A percentile compares a stretch with the other conserved stretches of the same genome.
phyloP scores from a whole-genome alignment of 208 protist species.

The Leishmania amazonensis region DNA sequence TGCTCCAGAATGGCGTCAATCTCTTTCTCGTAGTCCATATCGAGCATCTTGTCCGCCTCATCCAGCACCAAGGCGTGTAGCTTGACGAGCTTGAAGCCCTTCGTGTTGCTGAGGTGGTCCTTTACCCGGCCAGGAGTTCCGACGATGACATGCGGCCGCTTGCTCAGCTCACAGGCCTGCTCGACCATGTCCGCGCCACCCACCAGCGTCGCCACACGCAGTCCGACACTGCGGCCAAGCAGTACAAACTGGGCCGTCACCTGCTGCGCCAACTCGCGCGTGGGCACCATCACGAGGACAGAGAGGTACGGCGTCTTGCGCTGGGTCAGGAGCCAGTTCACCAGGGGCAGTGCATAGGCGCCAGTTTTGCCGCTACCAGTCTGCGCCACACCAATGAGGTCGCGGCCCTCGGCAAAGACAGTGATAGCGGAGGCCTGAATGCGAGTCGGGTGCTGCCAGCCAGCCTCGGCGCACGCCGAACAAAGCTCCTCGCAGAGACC shows the following conservation, averaged over 20 bases:
- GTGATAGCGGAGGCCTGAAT: conserved; percentile 97
- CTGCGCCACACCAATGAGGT: conserved; percentile 98
- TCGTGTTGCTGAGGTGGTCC: conserved; percentile 98
- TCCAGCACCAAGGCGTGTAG: conserved; percentile 97
- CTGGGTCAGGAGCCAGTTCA: conserved; percentile 96
- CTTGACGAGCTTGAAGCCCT: conserved; percentile 96
- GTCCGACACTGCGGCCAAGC: conserved; percentile 90
- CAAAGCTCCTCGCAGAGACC: conserved; percentile 93
- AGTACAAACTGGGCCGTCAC: conserved; percentile 95
- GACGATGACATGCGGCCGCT: conserved; percentile 97
- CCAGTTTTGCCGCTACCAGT: conserved; percentile 99
- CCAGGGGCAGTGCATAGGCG: conserved; percentile 98
- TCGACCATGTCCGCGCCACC: conserved; percentile 95
- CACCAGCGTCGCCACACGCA: conserved; percentile 91
- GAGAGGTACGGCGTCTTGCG: conserved; percentile 91
- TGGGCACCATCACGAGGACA: conserved; percentile 96
- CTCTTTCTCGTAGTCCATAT: conserved; percentile 99
- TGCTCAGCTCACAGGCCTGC: conserved; percentile 95
- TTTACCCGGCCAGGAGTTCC: conserved; percentile 98
- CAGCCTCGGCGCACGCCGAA: conserved; percentile 86
- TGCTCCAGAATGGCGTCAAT: conserved; percentile 96
- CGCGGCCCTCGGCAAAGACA: conserved; percentile 85
- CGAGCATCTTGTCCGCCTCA: conserved; percentile 98
- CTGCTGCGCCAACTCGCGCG: conserved; percentile 98
- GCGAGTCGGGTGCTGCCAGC: conserved; percentile 93